Evolutionary conservation across 2,329 filamentous ascomycete genomes (phyloP).

Genomic region (Botryotinia narcissicola): DNA sequence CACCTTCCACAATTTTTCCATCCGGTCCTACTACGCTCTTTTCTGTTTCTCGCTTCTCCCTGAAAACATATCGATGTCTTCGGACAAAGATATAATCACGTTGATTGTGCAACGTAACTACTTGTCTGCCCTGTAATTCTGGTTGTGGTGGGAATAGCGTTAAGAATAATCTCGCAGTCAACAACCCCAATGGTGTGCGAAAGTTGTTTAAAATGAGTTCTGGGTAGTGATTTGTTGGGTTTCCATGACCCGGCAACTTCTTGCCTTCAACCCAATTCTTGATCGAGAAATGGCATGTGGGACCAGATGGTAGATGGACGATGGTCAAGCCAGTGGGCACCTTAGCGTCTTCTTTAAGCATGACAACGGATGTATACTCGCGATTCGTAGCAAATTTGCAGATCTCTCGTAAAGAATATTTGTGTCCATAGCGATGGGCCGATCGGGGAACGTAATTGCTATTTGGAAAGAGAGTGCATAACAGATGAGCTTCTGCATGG

Average conservation of each 20-base stretch:
- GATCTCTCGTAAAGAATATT: slow-evolving; percentile 91
- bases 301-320: slow-evolving; percentile 78
- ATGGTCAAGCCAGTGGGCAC: slow-evolving; percentile 78
- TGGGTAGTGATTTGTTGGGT: slow-evolving; percentile 84
- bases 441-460: slow-evolving; percentile 81
- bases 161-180: slow-evolving; percentile 83
- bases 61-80: slow-evolving; percentile 86
- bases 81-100: slow-evolving; percentile 94
- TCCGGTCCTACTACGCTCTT: slow-evolving; percentile 81
- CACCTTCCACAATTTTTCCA: slow-evolving; percentile 78
- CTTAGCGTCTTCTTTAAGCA: slow-evolving; percentile 89
- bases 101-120: slow-evolving; percentile 91
- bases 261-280: slow-evolving; percentile 88
- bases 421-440: slow-evolving; percentile 78
- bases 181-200: slow-evolving; percentile 82
- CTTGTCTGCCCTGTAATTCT: slow-evolving; percentile 81
- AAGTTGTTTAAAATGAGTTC: slow-evolving; percentile 94
- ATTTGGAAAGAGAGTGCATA: slow-evolving; percentile 79
- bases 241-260: slow-evolving; percentile 83
- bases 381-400: slow-evolving; percentile 78
- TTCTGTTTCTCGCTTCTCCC: slow-evolving; percentile 82
- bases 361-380: slow-evolving; percentile 77
- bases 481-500: slow-evolving; percentile 75
- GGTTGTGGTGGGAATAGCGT: slow-evolving; percentile 76
- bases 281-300: slow-evolving; percentile 90